Conservation (phyloP, 2,329 filamentous ascomycete genomes). For the Botrytis byssoidea region DNA sequence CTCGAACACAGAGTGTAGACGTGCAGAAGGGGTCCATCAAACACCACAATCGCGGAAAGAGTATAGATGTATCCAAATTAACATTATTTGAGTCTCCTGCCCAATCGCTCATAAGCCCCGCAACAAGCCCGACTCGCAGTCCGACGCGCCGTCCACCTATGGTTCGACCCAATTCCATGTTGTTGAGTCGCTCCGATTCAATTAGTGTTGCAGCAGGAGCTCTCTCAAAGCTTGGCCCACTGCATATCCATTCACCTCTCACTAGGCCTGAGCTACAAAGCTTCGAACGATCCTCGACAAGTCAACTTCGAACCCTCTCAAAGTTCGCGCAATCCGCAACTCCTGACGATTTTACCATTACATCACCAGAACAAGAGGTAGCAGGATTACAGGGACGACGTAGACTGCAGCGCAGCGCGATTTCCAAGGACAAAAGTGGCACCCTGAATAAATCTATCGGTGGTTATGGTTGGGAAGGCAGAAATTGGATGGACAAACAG, state of each 20-base stretch:
- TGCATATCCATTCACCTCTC: conserved; percentile 47
- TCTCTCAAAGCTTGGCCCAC: conserved; percentile 11
- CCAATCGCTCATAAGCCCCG: background rate
- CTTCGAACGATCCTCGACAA: conserved; percentile 84
- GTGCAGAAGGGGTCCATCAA: conserved; percentile 53
- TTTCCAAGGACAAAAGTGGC: conserved; percentile 40
- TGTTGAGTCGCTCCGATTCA: conserved; percentile 58
- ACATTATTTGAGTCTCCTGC: conserved; percentile 20
- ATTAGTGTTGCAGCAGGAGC: conserved; percentile 36
- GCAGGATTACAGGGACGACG: conserved; percentile 82
- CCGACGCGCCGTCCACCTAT: conserved; percentile 23
- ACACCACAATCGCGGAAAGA: conserved; percentile 36
- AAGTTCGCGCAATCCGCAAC: conserved; percentile 74
- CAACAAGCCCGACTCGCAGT: conserved; percentile 20
- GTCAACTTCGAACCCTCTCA: conserved; percentile 83
- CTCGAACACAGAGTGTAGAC: conserved; percentile 58
- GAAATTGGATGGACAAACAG: conserved; percentile 99
- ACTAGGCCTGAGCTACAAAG: conserved; percentile 73
- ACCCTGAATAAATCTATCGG: conserved; percentile 48
- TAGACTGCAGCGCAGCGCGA: conserved; percentile 68
- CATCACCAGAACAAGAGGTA: conserved; percentile 77
- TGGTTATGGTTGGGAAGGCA: conserved; percentile 71
- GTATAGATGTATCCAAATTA: conserved; percentile 23
- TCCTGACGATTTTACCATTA: conserved; percentile 78
- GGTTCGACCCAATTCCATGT: conserved; percentile 58